Evolutionary conservation across 768 basidiomycete species (phyloP).

Genomic region (Arthromyces matolae): DNA sequence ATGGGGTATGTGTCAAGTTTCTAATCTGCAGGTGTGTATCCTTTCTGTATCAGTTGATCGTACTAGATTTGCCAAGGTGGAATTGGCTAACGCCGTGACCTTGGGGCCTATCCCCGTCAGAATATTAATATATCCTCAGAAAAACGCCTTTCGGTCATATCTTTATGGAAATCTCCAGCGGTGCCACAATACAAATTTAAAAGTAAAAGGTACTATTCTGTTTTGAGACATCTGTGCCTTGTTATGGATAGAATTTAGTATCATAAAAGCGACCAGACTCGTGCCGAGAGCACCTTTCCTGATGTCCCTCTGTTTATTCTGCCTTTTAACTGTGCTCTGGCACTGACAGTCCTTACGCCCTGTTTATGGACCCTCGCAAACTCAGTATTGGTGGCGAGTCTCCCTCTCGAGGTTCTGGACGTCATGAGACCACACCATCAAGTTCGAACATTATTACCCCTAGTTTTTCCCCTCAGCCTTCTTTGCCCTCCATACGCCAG

Average conservation of each 20-base stretch:
- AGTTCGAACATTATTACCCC: slow-evolving; percentile 18
- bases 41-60: slow-evolving; percentile 7
- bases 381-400: slow-evolving; percentile 5
- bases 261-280: slow-evolving; percentile 29
- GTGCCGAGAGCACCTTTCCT: slow-evolving; percentile 11
- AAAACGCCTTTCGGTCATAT: slow-evolving; percentile 31
- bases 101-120: slow-evolving; percentile 24
- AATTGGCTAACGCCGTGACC: slow-evolving; percentile 15
- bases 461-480: slow-evolving; percentile 28
- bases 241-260: slow-evolving; percentile 23
- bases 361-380: slow-evolving; percentile 15
- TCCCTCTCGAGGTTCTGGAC: slow-evolving; percentile 22
- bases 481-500: slow-evolving; percentile 65
- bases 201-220: slow-evolving; percentile 25
- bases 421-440: slow-evolving; percentile 18
- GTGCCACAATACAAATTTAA: slow-evolving; percentile 22
- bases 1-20: slow-evolving; percentile 4
- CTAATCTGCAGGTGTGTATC: neutral
- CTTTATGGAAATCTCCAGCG: slow-evolving; percentile 37
- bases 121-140: slow-evolving; percentile 19
- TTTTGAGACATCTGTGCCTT: slow-evolving; percentile 36
- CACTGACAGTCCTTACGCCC: slow-evolving; percentile 3
- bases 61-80: slow-evolving; percentile 10
- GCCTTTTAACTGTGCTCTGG: slow-evolving; percentile 3
- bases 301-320: slow-evolving; percentile 14